Evolutionary conservation across 1,284 basidiomycete genomes (phyloP).

Genomic region (Cryptococcus amylolentus): DNA sequence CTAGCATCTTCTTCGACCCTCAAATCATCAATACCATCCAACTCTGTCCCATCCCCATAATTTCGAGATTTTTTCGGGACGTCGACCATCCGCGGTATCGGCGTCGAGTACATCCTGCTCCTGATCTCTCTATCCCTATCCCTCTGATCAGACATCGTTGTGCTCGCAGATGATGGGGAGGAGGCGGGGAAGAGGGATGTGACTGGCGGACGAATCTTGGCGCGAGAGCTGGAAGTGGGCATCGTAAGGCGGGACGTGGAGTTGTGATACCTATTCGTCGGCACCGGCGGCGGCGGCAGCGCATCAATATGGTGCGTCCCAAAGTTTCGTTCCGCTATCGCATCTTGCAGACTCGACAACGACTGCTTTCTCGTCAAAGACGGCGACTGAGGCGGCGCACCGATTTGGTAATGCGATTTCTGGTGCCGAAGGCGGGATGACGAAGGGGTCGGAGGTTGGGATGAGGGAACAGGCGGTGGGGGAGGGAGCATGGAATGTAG

Average conservation of each 20-base stretch:
- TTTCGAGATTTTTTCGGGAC: constrained; percentile 65
- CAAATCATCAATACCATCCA: constrained; percentile 87
- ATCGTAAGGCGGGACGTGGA: constrained; percentile 64
- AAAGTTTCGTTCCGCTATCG: constrained; percentile 1
- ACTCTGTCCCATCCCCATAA: constrained; percentile 89
- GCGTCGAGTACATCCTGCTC: constrained; percentile 34
- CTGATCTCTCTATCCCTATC: constrained; percentile 15
- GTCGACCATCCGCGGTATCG: constrained; percentile 58
- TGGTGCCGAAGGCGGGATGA: constrained; percentile 39
- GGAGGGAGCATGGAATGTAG: constrained; percentile 8
- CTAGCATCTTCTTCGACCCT: constrained; percentile 67
- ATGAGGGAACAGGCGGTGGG: constrained; percentile 13
- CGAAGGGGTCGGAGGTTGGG: constrained; percentile 19
- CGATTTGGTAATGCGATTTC: constrained; percentile 41
- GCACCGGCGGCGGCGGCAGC: background rate
- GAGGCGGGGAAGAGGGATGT: constrained; percentile 61
- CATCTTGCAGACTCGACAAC: constrained; percentile 40
- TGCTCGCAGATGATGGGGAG: background rate
- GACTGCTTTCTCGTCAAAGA: constrained; percentile 39
- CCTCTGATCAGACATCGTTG: constrained; percentile 19
- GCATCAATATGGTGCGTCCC: background rate
- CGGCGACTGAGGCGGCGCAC: constrained; percentile 24
- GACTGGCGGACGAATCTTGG: constrained; percentile 68
- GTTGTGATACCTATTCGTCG: constrained; percentile 13
- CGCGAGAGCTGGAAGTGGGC: constrained; percentile 62